A percentile compares a stretch with the other conserved stretches of the same genome.
Evolutionary conservation across 768 basidiomycete genomes (phyloP).

Genomic region (Lactifluus piperatus): DNA sequence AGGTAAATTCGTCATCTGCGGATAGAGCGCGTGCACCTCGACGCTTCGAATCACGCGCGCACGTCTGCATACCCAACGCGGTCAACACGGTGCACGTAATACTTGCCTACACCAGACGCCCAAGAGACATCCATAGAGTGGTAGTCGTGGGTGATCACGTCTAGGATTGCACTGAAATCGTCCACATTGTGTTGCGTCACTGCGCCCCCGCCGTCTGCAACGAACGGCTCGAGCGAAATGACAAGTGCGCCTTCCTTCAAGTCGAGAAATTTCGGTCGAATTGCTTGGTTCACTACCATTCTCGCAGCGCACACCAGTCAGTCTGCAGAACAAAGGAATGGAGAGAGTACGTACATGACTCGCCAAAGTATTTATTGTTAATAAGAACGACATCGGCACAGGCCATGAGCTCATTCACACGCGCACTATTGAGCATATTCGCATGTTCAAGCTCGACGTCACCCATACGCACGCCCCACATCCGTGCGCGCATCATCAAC

Average conservation of each 20-base stretch:
- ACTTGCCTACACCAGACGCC: conserved; percentile 61
- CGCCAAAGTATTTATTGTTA: conserved; percentile 79
- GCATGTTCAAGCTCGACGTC: conserved; percentile 75
- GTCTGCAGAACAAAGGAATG: background rate
- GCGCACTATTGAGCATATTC: conserved; percentile 66
- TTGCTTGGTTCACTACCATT: conserved; percentile 68
- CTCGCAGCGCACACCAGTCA: conserved; percentile 4
- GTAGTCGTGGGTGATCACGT: conserved; percentile 32
- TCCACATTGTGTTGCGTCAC: conserved; percentile 79
- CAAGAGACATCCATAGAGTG: conserved; percentile 55
- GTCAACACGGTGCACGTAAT: conserved; percentile 73
- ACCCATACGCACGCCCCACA: conserved; percentile 85
- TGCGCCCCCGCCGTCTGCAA: conserved; percentile 54
- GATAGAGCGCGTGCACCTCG: conserved; percentile 14
- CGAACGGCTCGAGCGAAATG: conserved; percentile 81
- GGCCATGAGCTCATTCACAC: conserved; percentile 60
- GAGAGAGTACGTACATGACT: conserved; percentile 49
- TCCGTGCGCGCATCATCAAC: conserved; percentile 64
- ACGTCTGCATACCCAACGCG: conserved; percentile 45
- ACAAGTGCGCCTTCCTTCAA: conserved; percentile 89
- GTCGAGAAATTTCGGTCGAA: conserved; percentile 87
- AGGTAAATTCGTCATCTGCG: conserved; percentile 10
- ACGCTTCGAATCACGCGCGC: conserved; percentile 18
- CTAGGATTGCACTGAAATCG: conserved; percentile 77
- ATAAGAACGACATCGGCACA: conserved; percentile 88